Evolutionary conservation across 192 early-diverging fungal species (phyloP).

Genomic region (Podila clonocystis): DNA sequence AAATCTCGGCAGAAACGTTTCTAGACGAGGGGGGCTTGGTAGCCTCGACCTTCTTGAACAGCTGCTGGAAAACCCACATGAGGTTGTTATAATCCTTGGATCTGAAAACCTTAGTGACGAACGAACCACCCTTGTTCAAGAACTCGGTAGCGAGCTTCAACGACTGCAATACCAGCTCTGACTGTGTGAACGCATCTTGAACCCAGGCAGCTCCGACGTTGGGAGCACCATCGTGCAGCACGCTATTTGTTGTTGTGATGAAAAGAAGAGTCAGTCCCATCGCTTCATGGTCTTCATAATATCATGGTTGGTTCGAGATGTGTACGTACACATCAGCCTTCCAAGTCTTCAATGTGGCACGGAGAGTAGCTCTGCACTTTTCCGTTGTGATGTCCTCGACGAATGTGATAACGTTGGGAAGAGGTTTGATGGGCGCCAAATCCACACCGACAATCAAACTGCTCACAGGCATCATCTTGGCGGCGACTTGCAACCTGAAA

Average conservation of each 20-base stretch:
- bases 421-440: constrained; percentile 95
- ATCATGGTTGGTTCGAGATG: too few relatives aligned
- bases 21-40: constrained; percentile 98
- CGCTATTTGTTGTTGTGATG: constrained; percentile 51
- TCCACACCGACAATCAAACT: constrained; percentile 97
- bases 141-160: constrained; percentile 96
- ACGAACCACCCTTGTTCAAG: constrained; percentile 85
- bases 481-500: constrained; percentile 88
- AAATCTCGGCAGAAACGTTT: constrained; percentile 99
- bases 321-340: constrained; percentile 91
- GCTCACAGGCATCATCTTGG: constrained; percentile 97
- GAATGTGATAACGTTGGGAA: constrained; percentile 94
- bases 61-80: constrained; percentile 98
- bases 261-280: not conserved
- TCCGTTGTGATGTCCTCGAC: constrained; percentile 97
- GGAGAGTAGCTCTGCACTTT: constrained; percentile 87
- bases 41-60: constrained; percentile 96
- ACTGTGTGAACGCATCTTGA: constrained; percentile 97
- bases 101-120: constrained; percentile 99
- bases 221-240: constrained; percentile 99
- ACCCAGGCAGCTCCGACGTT: constrained; percentile 97
- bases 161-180: constrained; percentile 91
- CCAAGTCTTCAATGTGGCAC: constrained; percentile 95
- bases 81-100: constrained; percentile 99
- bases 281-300: not conserved